Conservation (phyloP, 208 protist genomes). For the Tritrichomonas foetus region DNA sequence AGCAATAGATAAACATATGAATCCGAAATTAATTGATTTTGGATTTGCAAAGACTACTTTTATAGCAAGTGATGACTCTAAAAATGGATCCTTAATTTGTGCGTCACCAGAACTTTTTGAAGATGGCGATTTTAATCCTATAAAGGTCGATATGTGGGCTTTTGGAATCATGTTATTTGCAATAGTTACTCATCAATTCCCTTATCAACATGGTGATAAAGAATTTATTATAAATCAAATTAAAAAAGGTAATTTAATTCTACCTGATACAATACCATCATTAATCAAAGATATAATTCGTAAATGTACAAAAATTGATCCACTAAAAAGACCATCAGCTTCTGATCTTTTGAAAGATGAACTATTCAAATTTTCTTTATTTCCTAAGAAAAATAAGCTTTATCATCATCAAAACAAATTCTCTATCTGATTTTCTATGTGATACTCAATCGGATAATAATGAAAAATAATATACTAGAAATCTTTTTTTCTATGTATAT, state of each 20-base stretch:
- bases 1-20: not conserved
- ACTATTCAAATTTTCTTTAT: no score
- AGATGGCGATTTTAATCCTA: not conserved
- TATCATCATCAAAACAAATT: no score
- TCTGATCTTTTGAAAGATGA: no score
- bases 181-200: not conserved
- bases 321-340: no score
- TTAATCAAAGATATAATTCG: no score
- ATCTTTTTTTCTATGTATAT: no score
- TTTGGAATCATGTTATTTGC: not conserved
- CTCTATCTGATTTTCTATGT: no score
- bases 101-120: not conserved
- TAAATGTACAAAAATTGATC: no score
- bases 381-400: no score
- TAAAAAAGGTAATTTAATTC: not conserved
- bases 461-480: no score
- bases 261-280: no score
- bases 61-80: not conserved
- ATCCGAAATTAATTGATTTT: not conserved
- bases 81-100: not conserved
- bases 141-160: not conserved
- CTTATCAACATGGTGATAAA: not conserved
- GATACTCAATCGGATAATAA: no score
- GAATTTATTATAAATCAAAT: not conserved
- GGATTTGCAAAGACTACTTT: not conserved